Base-by-base conservation (phyloP, 768 basidiomycete species). In the Tricholoma terreum region DNA sequence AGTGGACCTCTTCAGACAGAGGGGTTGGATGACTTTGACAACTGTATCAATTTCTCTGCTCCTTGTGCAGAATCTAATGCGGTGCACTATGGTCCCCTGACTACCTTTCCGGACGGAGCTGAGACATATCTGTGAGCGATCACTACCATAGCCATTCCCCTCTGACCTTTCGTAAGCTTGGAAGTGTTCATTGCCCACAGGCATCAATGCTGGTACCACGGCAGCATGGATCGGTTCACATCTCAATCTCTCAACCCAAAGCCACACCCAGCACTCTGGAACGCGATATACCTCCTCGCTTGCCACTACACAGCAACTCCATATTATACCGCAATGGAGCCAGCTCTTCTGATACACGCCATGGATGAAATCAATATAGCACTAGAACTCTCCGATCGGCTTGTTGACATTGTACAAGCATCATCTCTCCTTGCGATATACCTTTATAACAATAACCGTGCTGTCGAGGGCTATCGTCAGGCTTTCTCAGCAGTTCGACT, bases 401-500 rank as follows among this genome's bases (percentile, higher is more conserved):
- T 84, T 50, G 69, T 82, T 54, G 81, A 86, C 62, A 75, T 84
- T 56, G 77, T 86, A 9, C 83, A 84, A 63, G 84, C 85, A 1
- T 81, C 83, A 1, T 80, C 79, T 36, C 75, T 87, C 27, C 76
- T 87, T 51, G 80, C 83, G 2, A 72, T 81, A 31, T 86, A 85
- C 66, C 80, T 83, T 63, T 86, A 81, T 66, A 76, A 77, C 67
- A 82, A 83, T 55, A 77, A 77, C 50, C 77, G 83, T 10, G 67
- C 75, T 24, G 75, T 84, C 31, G 84, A 87, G 63, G 85, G 82
- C 3, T 84, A 84, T 67, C 78, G 81, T 33, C 83, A 86, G 59
- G 77, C 84, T 1, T 83, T 80, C 58, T 79, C 80, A 14, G 83
- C 84, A 5, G 80, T 83, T 38, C 77, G 84, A n/a, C 75, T 86